phyloP scores from a whole-genome alignment of 75 land plant species.

The Selaginella tamariscina region DNA sequence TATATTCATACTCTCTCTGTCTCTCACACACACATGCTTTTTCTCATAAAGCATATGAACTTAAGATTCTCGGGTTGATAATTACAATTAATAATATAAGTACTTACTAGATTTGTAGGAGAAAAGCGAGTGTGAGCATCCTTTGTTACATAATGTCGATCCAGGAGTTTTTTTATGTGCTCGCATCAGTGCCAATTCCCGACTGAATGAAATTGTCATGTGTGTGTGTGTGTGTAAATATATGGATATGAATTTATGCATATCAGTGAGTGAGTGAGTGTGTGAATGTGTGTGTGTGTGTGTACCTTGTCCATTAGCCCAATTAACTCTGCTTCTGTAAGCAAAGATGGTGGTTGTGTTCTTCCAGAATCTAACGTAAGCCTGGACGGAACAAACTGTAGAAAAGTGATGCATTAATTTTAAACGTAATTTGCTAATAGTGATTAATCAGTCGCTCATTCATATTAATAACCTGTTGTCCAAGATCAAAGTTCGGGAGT shows the following conservation, averaged over 20 bases:
- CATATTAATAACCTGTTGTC: slow-evolving; percentile 54
- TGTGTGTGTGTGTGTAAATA: too few relatives aligned
- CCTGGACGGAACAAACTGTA: slow-evolving; percentile 67
- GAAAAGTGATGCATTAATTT: too few relatives aligned
- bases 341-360: slow-evolving; percentile 83
- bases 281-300: neutral
- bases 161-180: slow-evolving; percentile 94
- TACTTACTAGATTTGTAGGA: slow-evolving; percentile 81
- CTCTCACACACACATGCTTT: too few relatives aligned
- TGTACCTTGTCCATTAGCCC: slow-evolving; percentile 87
- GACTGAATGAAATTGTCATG: slow-evolving; percentile 32
- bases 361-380: slow-evolving; percentile 78
- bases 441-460: neutral
- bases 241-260: too few relatives aligned
- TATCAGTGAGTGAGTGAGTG: too few relatives aligned
- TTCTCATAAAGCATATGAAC: too few relatives aligned
- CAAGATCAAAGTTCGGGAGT: slow-evolving; percentile 57
- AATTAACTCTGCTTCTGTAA: slow-evolving; percentile 91
- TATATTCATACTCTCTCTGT: too few relatives aligned
- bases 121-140: slow-evolving; percentile 78
- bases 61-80: neutral
- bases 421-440: neutral
- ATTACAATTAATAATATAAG: neutral
- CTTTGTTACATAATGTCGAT: slow-evolving; percentile 84
- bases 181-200: slow-evolving; percentile 99